These are phyloP conservation scores for Amanita rimosa DNA, from an alignment of 768 basidiomycete species.

Conservation along the genomic window DNA sequence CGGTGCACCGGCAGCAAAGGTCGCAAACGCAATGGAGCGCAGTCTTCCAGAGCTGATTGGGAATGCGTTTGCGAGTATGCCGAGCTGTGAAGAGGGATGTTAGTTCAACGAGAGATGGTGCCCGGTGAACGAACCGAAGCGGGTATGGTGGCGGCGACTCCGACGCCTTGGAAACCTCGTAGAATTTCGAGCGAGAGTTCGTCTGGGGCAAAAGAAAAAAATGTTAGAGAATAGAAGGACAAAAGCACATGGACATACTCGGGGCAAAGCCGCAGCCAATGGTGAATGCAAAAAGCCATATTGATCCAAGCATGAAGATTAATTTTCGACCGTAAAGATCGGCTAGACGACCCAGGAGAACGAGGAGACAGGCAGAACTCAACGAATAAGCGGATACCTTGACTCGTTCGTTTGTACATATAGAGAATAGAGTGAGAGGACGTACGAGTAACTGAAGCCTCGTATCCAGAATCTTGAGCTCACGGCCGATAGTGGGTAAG, in stretches of 20 bases:
- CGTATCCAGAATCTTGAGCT: conserved; percentile 35
- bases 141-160: conserved; percentile 65
- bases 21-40: conserved; percentile 71
- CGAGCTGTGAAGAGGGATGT: conserved; percentile 34
- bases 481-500: conserved; percentile 38
- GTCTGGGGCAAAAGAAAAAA: conserved; percentile 27
- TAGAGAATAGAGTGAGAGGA: neutral
- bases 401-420: neutral
- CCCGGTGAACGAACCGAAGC: conserved; percentile 35
- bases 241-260: conserved; percentile 18
- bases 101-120: neutral
- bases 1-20: conserved; percentile 79
- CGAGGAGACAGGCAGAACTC: conserved; percentile 64
- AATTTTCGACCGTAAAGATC: conserved; percentile 71
- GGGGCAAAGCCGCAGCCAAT: conserved; percentile 55
- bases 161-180: conserved; percentile 74
- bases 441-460: conserved; percentile 49
- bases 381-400: conserved; percentile 47
- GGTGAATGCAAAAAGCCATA: conserved; percentile 41
- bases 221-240: neutral
- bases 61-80: conserved; percentile 76
- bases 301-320: conserved; percentile 51
- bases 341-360: conserved; percentile 70
- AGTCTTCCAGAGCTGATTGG: conserved; percentile 38
- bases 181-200: conserved; percentile 54